A percentile compares a stretch with the other conserved stretches of the same genome.
These are phyloP conservation scores for Cryphonectria japonica DNA, from an alignment of 2,329 filamentous ascomycete species.

Conservation along the genomic window DNA sequence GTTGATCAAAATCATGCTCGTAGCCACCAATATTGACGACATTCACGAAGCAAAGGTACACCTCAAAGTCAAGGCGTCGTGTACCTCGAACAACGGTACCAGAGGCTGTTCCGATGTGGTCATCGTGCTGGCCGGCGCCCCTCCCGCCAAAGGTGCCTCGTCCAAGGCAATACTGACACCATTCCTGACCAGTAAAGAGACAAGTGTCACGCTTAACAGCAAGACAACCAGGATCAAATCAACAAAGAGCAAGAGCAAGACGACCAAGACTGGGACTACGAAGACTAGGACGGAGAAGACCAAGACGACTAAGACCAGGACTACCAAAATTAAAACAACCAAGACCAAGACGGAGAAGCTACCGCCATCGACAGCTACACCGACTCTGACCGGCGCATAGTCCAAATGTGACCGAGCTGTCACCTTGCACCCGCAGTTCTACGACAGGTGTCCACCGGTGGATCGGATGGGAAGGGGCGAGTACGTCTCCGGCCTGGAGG, in stretches of 20 bases:
- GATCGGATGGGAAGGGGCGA: background rate
- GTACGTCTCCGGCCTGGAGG: background rate
- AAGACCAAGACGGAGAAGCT: constrained; percentile 32
- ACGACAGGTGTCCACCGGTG: background rate
- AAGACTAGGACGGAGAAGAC: background rate
- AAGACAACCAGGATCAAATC: background rate
- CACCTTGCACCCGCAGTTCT: background rate
- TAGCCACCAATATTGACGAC: constrained; percentile 16
- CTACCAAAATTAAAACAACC: background rate
- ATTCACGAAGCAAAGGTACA: constrained; percentile 1
- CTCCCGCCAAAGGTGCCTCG: background rate
- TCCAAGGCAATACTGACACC: background rate
- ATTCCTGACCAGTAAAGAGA: background rate
- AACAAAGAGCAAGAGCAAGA: background rate
- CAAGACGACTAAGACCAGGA: constrained; percentile 36
- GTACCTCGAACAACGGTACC: background rate
- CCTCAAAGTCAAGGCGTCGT: constrained; percentile 5
- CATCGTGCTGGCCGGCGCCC: background rate
- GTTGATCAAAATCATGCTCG: constrained; percentile 10
- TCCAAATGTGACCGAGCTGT: background rate
- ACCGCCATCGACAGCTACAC: background rate
- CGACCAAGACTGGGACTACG: background rate
- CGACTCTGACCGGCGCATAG: background rate
- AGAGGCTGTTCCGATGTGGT: background rate
- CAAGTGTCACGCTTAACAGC: background rate